Base-by-base conservation (phyloP, 2,329 filamentous ascomycete genomes). In the Helminthosporium solani region DNA sequence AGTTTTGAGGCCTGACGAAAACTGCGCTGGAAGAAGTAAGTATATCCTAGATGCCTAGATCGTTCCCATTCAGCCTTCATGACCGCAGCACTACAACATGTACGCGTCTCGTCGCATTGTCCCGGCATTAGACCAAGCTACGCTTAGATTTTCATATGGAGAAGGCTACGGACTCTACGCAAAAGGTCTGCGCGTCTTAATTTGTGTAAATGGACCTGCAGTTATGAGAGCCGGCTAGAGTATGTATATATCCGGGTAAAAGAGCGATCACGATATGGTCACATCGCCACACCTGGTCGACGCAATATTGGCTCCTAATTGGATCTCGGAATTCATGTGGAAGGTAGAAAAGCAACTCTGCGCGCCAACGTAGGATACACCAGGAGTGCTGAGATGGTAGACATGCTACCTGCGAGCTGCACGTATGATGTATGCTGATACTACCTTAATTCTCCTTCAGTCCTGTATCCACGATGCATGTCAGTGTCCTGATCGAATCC, bases 161-260 rank as follows among this genome's bases (percentile, higher is more conserved):
- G 31, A 42, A 7, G 25, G 12, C 28, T n/a, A n/a, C 31, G 19
- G 34, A 18, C 3, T 40, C 25, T 40, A 33, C 23, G 40, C 36
- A 40, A 15, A 23, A 8, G 21, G 27, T 27, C 14, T 44, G 40
- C 46, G 46, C 36, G 40, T 35, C 40, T 23, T 28, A 48, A 48
- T 48, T 31, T 48, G 19, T n/a, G 23, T 31, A 48, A 42, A 30
- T 25, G 19, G 12, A 33, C 31, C 12, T 41, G n/a, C 31, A 41
- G 34, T 30, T 44, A 9, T 25, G 23, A 15, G 27, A 18, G 40
- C 20, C 9, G 14, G 6, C n/a, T 33, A 16, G 23, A 28, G 9
- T 47, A 39, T 41, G 42, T 47, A 39, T 41, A 42, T 38, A 28
- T 18, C 40, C 44, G 44, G 44, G 18, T 47, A 47, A 47, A 46